Evolutionary conservation across 2,329 filamentous ascomycete genomes (phyloP).

Genomic region (Tolypocladium nubicola): DNA sequence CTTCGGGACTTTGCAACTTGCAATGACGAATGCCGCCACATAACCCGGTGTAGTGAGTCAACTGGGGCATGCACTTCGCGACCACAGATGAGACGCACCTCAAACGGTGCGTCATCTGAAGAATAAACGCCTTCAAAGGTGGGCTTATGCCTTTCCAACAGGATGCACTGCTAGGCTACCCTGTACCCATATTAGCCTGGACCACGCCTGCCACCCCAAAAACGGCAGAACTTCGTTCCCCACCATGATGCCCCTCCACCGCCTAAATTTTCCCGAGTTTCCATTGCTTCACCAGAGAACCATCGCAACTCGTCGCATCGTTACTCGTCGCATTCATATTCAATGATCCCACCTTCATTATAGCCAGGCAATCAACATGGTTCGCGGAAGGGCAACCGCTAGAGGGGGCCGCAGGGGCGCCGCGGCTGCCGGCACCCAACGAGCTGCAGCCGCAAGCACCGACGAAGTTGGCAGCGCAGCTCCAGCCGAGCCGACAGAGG

Average conservation of each 20-base stretch:
- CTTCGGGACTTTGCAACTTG: too few relatives aligned
- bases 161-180: background rate
- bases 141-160: background rate
- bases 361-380: conserved; percentile 13
- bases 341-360: conserved; percentile 1
- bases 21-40: background rate
- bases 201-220: background rate
- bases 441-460: conserved; percentile 11
- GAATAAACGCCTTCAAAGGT: background rate
- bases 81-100: too few relatives aligned
- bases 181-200: background rate
- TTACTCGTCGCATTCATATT: background rate
- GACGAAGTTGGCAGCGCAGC: background rate
- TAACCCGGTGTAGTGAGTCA: background rate
- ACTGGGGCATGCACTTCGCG: background rate
- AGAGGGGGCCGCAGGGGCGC: conserved; percentile 21
- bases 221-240: conserved; percentile 21
- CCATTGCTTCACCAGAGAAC: background rate
- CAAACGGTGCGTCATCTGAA: too few relatives aligned
- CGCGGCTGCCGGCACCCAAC: conserved; percentile 12
- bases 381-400: conserved; percentile 19
- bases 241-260: conserved; percentile 19
- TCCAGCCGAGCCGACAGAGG: conserved; percentile 1
- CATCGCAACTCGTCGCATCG: background rate
- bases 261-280: conserved; percentile 9